Conservation (phyloP, 352 stramenopile species). For the Pythium volutum region DNA sequence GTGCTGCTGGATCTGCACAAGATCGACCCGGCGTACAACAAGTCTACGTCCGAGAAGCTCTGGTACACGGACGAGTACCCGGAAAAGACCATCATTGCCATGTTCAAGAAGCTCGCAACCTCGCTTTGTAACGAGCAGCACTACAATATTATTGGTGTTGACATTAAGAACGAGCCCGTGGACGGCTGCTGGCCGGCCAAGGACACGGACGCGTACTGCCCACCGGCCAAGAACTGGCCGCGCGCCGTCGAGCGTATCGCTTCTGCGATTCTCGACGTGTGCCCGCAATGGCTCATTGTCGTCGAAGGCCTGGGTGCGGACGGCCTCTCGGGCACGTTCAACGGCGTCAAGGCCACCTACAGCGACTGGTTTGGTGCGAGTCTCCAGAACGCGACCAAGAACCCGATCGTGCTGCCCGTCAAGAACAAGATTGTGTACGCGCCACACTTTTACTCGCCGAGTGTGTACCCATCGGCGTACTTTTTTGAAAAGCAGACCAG, state of each 20-base stretch:
- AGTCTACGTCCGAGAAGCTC: conserved; percentile 66
- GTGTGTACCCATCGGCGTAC: conserved; percentile 69
- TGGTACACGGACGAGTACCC: conserved; percentile 69
- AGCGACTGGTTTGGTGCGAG: conserved; percentile 81
- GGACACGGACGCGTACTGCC: conserved; percentile 54
- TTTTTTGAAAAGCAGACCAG: conserved; percentile 66
- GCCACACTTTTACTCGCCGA: conserved; percentile 82
- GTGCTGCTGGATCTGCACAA: conserved; percentile 85
- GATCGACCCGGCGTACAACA: conserved; percentile 70
- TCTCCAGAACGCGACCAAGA: conserved; percentile 71
- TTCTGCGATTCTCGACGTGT: conserved; percentile 57
- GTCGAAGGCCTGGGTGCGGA: conserved; percentile 58
- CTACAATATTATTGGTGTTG: conserved; percentile 85
- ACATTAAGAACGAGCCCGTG: conserved; percentile 83
- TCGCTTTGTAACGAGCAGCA: conserved; percentile 69
- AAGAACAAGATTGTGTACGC: conserved; percentile 77
- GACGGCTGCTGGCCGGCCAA: conserved; percentile 65
- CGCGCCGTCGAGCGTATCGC: conserved; percentile 64
- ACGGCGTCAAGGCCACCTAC: conserved; percentile 65
- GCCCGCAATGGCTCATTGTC: conserved; percentile 77
- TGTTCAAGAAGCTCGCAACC: conserved; percentile 67
- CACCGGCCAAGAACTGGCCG: conserved; percentile 62
- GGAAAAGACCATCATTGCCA: conserved; percentile 50
- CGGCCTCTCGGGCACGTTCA: conserved; percentile 45
- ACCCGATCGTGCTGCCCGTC: conserved; percentile 55